phyloP scores from a whole-genome alignment of 2,329 filamentous ascomycete species.

The Ceratocystis huliohia region DNA sequence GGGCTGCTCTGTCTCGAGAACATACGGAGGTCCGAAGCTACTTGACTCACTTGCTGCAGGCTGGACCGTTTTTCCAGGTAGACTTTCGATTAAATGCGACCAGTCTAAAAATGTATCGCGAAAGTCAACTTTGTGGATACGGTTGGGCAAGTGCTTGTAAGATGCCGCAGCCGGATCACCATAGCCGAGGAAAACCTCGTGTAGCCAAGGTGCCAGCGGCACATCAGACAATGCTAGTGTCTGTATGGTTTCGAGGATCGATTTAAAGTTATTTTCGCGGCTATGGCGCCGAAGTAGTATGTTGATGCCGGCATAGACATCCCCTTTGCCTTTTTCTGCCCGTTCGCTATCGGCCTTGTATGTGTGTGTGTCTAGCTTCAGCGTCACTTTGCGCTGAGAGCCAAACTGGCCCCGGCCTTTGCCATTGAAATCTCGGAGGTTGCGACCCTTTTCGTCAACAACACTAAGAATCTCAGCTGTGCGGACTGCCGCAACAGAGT shows the following conservation, averaged over 20 bases:
- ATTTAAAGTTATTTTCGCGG: conserved; percentile 94
- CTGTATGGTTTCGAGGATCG: conserved; percentile 82
- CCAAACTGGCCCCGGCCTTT: conserved; percentile 41
- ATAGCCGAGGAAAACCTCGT: conserved; percentile 95
- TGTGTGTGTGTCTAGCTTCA: conserved; percentile 66
- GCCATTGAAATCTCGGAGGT: conserved; percentile 47
- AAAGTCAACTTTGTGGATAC: conserved; percentile 70
- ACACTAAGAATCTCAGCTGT: conserved; percentile 78
- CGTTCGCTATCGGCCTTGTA: conserved; percentile 66
- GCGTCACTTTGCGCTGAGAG: conserved; percentile 49
- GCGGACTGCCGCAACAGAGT: conserved; percentile 53
- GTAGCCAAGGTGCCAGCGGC: conserved; percentile 78
- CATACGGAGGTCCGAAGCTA: conserved; percentile 77
- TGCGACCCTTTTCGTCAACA: conserved; percentile 69
- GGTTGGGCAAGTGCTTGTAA: conserved; percentile 70
- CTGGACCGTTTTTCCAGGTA: conserved; percentile 78
- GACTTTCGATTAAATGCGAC: conserved; percentile 81
- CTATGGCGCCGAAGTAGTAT: conserved; percentile 69
- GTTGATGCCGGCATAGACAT: conserved; percentile 77
- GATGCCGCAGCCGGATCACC: conserved; percentile 81
- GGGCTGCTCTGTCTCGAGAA: conserved; percentile 53
- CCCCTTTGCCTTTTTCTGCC: conserved; percentile 51
- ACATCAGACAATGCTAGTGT: conserved; percentile 74
- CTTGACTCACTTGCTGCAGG: conserved; percentile 56
- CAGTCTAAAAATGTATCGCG: conserved; percentile 91